Conservation (phyloP, 305 asterid species). For the Solanum hybrid region DNA sequence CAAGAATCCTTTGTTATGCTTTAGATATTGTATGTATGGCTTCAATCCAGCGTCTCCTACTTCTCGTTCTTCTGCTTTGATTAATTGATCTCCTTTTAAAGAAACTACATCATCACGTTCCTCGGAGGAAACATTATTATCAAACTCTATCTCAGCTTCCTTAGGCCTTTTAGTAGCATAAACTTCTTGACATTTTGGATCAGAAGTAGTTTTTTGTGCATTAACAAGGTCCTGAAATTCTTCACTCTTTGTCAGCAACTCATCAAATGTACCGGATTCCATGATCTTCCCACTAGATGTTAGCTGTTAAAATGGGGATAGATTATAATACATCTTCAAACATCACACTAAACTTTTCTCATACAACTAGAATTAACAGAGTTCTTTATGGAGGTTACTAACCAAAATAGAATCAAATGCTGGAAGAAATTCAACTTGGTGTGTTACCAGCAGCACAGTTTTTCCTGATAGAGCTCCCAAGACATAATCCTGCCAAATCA, state of each 20-base stretch:
- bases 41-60: slow-evolving; percentile 13
- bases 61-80: slow-evolving; percentile 24
- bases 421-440: slow-evolving; percentile 29
- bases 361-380: not conserved
- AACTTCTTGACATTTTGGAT: not conserved
- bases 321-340: slow-evolving; percentile 37
- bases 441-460: slow-evolving; percentile 21
- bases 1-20: slow-evolving; percentile 14
- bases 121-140: slow-evolving; percentile 2
- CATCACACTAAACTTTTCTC: slow-evolving; percentile 51
- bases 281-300: slow-evolving; percentile 13
- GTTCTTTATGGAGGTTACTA: not conserved
- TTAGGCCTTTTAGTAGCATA: not conserved
- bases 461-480: slow-evolving; percentile 11
- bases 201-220: slow-evolving; percentile 13
- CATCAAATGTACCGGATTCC: slow-evolving; percentile 1
- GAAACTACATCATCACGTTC: not conserved
- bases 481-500: slow-evolving; percentile 14
- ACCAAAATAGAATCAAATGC: slow-evolving; percentile 21
- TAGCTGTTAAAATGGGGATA: slow-evolving; percentile 5
- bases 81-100: slow-evolving; percentile 10
- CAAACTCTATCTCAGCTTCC: not conserved
- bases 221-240: slow-evolving; percentile 18
- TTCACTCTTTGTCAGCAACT: slow-evolving; percentile 10
- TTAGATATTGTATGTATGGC: slow-evolving; percentile 22